These are phyloP conservation scores for Colletotrichum sp. DNA, from an alignment of 2,329 filamentous ascomycete genomes.

Conservation along the genomic window DNA sequence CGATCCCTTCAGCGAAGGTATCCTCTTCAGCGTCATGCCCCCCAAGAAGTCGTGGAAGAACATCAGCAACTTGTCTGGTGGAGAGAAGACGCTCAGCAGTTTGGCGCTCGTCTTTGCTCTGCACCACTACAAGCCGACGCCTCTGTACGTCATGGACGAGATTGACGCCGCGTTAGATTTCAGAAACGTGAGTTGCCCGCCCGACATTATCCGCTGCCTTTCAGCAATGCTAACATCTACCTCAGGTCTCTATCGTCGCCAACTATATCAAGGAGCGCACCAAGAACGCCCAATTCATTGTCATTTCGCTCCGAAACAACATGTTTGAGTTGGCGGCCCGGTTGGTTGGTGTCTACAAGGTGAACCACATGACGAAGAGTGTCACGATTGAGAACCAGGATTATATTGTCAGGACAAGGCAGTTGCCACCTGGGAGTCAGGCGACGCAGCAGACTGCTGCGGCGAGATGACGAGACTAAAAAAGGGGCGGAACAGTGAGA, in stretches of 20 bases:
- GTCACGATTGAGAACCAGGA: conserved; percentile 87
- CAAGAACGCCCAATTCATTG: conserved; percentile 99
- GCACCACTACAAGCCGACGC: conserved; percentile 97
- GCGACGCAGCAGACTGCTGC: conserved; percentile 15
- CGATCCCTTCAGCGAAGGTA: conserved; percentile 96
- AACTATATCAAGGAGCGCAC: conserved; percentile 99
- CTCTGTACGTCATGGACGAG: conserved; percentile 99
- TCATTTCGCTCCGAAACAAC: conserved; percentile 97
- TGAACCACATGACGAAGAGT: conserved; percentile 98
- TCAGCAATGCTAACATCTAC: conserved; percentile 6
- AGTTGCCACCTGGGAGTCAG: conserved; percentile 33
- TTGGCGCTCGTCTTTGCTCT: conserved; percentile 96
- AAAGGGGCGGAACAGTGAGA: not conserved
- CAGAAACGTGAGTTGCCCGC: conserved; percentile 76
- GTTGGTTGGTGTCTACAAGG: conserved; percentile 97
- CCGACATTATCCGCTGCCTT: not conserved
- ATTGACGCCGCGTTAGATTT: conserved; percentile 98
- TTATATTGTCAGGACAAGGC: conserved; percentile 61
- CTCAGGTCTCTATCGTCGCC: conserved; percentile 91
- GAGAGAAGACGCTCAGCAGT: conserved; percentile 95
- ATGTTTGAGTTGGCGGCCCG: conserved; percentile 99
- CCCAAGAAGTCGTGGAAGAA: conserved; percentile 99
- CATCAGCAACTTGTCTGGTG: conserved; percentile 92
- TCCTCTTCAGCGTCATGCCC: conserved; percentile 97
- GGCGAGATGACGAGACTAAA: not conserved